Percentiles rank a stretch among this genome's conserved stretches.
Conservation (phyloP, 768 basidiomycete genomes). For the Termitomyces sp. region DNA sequence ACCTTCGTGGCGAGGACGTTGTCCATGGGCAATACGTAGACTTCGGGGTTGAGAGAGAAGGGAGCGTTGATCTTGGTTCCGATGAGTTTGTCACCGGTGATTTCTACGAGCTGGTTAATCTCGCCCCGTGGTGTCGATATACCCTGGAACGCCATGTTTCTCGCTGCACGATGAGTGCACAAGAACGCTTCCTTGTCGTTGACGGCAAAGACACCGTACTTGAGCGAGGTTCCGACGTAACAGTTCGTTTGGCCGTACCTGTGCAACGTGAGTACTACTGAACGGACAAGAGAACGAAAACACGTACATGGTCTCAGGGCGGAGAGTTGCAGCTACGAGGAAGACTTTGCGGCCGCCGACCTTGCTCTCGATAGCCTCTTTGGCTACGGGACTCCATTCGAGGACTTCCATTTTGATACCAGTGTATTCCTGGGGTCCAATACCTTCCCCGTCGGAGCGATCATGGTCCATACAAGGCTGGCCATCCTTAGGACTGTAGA, state of each 20-base stretch:
- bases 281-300: conserved; percentile 2
- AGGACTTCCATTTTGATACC: conserved; percentile 91
- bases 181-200: conserved; percentile 87
- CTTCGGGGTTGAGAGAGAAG: conserved; percentile 74
- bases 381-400: conserved; percentile 74
- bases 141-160: conserved; percentile 98
- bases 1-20: conserved; percentile 93
- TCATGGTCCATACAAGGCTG: conserved; percentile 99
- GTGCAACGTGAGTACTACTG: conserved; percentile 1
- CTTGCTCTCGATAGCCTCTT: conserved; percentile 58
- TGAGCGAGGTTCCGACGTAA: conserved; percentile 87
- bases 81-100: conserved; percentile 76
- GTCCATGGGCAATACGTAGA: conserved; percentile 99
- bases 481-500: conserved; percentile 97
- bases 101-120: conserved; percentile 67
- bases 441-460: conserved; percentile 88
- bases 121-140: conserved; percentile 70
- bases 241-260: conserved; percentile 99
- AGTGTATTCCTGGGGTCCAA: conserved; percentile 95
- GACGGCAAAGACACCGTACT: conserved; percentile 89
- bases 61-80: conserved; percentile 92
- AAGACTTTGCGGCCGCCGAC: conserved; percentile 79
- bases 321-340: conserved; percentile 92
- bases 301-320: conserved; percentile 93
- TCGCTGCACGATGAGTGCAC: conserved; percentile 82